Base-by-base conservation (phyloP, 495 filamentous ascomycete genomes). In the Trichoderma gamsii region DNA sequence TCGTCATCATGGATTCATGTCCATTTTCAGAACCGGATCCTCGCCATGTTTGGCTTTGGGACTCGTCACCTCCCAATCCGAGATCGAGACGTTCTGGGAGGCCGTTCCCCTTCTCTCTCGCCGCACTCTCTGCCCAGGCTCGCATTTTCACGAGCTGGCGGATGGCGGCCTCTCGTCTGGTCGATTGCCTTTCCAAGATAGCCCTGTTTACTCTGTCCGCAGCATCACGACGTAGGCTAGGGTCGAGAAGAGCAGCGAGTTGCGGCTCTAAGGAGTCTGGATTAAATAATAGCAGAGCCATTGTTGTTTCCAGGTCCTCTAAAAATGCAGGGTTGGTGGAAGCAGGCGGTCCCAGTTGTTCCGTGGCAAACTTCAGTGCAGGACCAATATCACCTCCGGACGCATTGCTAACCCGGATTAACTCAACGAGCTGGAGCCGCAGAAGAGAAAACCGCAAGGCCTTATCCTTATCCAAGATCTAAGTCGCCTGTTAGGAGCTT, bases 391-490 rank as follows among this genome's bases (percentile, higher is more conserved):
- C 92, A 38, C 87, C 85, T 69, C 86, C 85, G 18, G 86, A 82
- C 9, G 85, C 76, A 32, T 84, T 91, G 79, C 86, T 92, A 41
- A 79, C 80, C 29, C 92, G 90, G 73, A 99, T 98, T 68, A 98
- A 82, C 78, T 98, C 95, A 63, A 98, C 89, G 18, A 99, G 83
- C 73, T 99, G 95, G 46, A 98, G 43, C 38, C 93, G 89, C 51
- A 97, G 85, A 5, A 99, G 86, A 4, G 91, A 85, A 74, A 99
- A 99, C 76, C 97, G 94, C 43, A 99, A 83, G 11, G 91, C 84
- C 2, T 88, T 85, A 73, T 98, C 85, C 70, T 83, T 84, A 75
- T 99, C 96, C 66, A 99, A 81, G 46, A 99, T 89, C 96, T 98
- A 71, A 69, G 71, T 52, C 51, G 15, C 44, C 66, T 71, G 38